Percentiles rank a stretch among this genome's conserved stretches.
phyloP scores from a whole-genome alignment of 371 early-diverging fungal genomes.

The Mortierella sp. region DNA sequence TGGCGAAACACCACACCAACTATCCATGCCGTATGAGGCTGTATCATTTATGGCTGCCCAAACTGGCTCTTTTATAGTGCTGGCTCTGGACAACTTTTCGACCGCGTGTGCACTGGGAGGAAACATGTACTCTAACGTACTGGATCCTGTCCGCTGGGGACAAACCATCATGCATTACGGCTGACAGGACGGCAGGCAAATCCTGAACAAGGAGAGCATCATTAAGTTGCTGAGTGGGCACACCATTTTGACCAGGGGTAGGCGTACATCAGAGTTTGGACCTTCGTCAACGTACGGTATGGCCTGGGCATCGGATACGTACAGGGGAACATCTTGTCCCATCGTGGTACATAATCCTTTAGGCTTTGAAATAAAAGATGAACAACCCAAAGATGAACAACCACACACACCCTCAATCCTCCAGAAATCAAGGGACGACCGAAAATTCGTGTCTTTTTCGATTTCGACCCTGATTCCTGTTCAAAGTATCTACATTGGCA shows the following conservation, averaged over 20 bases:
- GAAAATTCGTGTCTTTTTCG: too few relatives aligned
- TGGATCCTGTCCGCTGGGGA: constrained; percentile 19
- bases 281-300: constrained; percentile 1
- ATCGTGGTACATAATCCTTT: constrained; percentile 9
- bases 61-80: not conserved
- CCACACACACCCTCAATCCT: too few relatives aligned
- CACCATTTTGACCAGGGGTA: not conserved
- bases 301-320: constrained; percentile 8
- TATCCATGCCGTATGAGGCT: constrained; percentile 1
- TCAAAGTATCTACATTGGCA: too few relatives aligned
- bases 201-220: constrained; percentile 20
- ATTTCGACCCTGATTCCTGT: too few relatives aligned
- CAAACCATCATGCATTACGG: constrained; percentile 6
- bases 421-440: too few relatives aligned
- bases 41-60: not conserved
- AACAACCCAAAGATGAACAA: too few relatives aligned
- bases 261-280: constrained; percentile 6
- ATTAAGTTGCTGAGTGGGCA: constrained; percentile 2
- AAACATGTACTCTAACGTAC: constrained; percentile 20
- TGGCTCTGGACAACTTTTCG: not conserved
- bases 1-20: not conserved
- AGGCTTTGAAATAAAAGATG: not conserved
- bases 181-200: constrained; percentile 12
- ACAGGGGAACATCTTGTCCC: constrained; percentile 17
- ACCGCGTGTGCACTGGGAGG: constrained; percentile 10